Percentiles rank a stretch among this genome's conserved stretches.
Conservation (phyloP, 805 yeast genomes). For the Wickerhamiella vanderwaltii region DNA sequence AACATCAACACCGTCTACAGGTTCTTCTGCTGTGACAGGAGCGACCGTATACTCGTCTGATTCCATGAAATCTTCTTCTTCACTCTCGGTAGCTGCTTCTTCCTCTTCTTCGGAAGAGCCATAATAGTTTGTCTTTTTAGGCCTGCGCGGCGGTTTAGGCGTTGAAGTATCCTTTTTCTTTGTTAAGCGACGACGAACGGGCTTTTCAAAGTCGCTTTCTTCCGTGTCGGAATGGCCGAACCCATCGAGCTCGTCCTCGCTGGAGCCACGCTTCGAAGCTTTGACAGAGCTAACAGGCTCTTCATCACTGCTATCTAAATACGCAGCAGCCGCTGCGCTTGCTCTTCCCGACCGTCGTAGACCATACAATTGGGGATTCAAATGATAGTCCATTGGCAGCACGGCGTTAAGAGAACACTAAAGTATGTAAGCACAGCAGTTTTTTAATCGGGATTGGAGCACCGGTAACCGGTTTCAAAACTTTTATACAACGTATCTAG, state of each 20-base stretch:
- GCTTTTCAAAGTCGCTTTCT: conserved; percentile 9
- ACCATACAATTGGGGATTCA: conserved; percentile 31
- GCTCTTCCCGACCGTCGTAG: conserved; percentile 28
- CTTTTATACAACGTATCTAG: no score
- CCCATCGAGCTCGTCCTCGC: conserved; percentile 17
- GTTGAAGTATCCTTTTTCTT: background rate
- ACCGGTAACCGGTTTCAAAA: no score
- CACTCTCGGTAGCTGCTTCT: conserved; percentile 16
- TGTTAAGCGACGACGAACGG: conserved; percentile 10
- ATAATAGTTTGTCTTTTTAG: conserved; percentile 55
- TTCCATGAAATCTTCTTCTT: conserved; percentile 20
- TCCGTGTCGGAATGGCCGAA: conserved; percentile 4
- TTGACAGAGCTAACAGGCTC: conserved; percentile 6
- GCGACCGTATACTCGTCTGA: conserved; percentile 42
- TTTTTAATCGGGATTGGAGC: no score
- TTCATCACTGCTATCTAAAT: conserved; percentile 11
- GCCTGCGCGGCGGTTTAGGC: conserved; percentile 45
- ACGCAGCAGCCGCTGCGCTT: conserved; percentile 20
- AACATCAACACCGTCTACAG: conserved; percentile 34
- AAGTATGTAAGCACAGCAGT: conserved; percentile 6
- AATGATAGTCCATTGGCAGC: conserved; percentile 11
- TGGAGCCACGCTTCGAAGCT: conserved; percentile 10
- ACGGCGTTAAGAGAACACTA: no score
- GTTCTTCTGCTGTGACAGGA: conserved; percentile 25
- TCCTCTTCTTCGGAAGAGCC: conserved; percentile 29